Conservation (phyloP, 2,329 filamentous ascomycete species). For the Hortaea werneckii region DNA sequence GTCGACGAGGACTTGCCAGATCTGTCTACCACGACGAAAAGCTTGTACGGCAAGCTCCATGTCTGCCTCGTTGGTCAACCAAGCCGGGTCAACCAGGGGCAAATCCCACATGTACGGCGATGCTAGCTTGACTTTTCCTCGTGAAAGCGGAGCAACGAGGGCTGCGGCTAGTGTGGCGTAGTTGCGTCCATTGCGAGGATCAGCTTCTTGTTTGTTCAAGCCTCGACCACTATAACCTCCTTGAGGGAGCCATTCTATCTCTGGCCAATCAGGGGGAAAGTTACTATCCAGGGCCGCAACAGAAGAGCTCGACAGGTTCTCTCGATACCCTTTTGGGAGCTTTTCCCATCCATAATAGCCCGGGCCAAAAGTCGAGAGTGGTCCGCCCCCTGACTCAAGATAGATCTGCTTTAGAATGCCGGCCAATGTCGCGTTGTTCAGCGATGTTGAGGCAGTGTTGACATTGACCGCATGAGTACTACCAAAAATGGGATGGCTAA, state of each 20-base stretch:
- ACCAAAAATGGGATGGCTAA: not conserved
- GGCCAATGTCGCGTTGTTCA: not conserved
- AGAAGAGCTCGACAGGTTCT: conserved; percentile 1
- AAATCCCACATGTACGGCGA: conserved; percentile 17
- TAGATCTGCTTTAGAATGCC: conserved; percentile 8
- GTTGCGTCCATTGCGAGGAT: conserved; percentile 15
- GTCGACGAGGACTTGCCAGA: conserved; percentile 1
- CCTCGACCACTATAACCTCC: conserved; percentile 1
- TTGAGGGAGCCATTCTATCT: conserved; percentile 25
- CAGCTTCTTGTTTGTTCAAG: not conserved
- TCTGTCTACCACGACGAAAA: conserved; percentile 1
- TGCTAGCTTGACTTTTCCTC: conserved; percentile 27
- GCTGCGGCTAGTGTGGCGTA: conserved; percentile 24
- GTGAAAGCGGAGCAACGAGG: conserved; percentile 25
- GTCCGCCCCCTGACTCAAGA: conserved; percentile 10
- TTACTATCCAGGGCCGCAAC: not conserved
- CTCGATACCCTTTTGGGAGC: conserved; percentile 4
- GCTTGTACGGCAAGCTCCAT: conserved; percentile 22
- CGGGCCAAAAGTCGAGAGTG: conserved; percentile 12
- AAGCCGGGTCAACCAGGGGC: conserved; percentile 28
- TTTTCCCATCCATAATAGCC: conserved; percentile 10
- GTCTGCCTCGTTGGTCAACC: conserved; percentile 25
- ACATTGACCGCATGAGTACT: not conserved
- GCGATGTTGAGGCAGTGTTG: not conserved
- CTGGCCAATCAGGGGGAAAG: conserved; percentile 27